Evolutionary conservation across 768 basidiomycete species (phyloP), one percentile per base, ranked within the genome.

Genomic region (Suillus tomentosus): DNA sequence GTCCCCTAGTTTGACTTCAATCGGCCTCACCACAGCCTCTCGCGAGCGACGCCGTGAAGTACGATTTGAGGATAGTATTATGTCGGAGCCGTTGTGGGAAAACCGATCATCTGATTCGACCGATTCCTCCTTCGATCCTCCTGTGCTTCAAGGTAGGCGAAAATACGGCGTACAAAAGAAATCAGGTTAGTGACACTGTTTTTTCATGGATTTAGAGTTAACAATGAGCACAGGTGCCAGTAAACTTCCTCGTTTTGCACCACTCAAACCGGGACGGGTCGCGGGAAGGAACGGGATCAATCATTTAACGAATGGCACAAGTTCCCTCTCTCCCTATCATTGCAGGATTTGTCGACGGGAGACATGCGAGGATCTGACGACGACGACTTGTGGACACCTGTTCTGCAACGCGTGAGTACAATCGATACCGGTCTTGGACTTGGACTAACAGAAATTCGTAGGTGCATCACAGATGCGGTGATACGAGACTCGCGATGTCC

Each of bases 301-400:
- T 2, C 61, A 62, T 60, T 60, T 37, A 17, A 22, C 22, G n/a
- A 42, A 43, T 34, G 62, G 59, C 43, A 19, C 51, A 19, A 54
- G 65, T 3, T 19, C 64, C 31, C 62, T 62, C 6, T 47, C 67
- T 8, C 74, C 71, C 11, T 76, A 76, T 48, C 82, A 86, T 63
- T 87, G 85, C 63, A 79, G 87, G 59, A 73, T 78, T 1, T 88
- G 86, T 67, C 76, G 79, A 31, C 73, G 71, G 39, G 80, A 85
- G 62, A 76, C 80, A 39, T 85, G 84, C 67, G 78, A 81, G 31
- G 81, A 85, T 65, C 81, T 83, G 47, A 87, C 85, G 34, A 85
- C 83, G 42, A 87, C 84, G 5, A 83, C 84, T 76, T 88, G 87
- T 69, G 87, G 87, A 10, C 87, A 88, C 66, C 73, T 88, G 36